Conservation (phyloP, 768 basidiomycete genomes). For the Amanita thiersii region DNA sequence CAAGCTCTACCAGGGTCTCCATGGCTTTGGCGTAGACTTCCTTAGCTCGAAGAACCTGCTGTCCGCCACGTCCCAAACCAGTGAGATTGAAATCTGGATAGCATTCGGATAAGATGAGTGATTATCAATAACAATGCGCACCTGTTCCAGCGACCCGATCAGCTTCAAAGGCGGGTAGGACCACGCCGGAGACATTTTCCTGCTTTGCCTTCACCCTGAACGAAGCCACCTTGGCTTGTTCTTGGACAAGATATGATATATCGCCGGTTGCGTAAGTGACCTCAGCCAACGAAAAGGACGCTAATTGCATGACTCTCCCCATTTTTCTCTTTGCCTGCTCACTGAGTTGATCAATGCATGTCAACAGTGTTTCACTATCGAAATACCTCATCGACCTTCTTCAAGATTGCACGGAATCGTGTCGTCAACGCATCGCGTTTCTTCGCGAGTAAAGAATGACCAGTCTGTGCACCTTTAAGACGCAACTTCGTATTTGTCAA, state of each 20-base stretch:
- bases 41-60: slow-evolving; percentile 90
- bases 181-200: slow-evolving; percentile 97
- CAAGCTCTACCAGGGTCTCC: slow-evolving; percentile 94
- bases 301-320: slow-evolving; percentile 98
- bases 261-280: slow-evolving; percentile 98
- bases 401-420: slow-evolving; percentile 88
- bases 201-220: slow-evolving; percentile 93
- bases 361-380: slow-evolving; percentile 1
- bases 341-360: slow-evolving; percentile 17
- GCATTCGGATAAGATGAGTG: neutral
- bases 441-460: slow-evolving; percentile 93
- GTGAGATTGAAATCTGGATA: slow-evolving; percentile 88
- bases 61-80: slow-evolving; percentile 93
- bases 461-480: slow-evolving; percentile 88
- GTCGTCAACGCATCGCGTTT: slow-evolving; percentile 96
- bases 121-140: slow-evolving; percentile 19
- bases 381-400: slow-evolving; percentile 92
- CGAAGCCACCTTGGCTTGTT: slow-evolving; percentile 83
- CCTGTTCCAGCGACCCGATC: slow-evolving; percentile 83
- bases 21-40: slow-evolving; percentile 98
- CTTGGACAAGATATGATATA: slow-evolving; percentile 96
- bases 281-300: slow-evolving; percentile 98
- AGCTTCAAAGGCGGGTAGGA: slow-evolving; percentile 91
- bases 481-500: slow-evolving; percentile 87
- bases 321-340: slow-evolving; percentile 94